Base-by-base conservation (phyloP, 1,284 basidiomycete genomes). In the Flammula alnicola region DNA sequence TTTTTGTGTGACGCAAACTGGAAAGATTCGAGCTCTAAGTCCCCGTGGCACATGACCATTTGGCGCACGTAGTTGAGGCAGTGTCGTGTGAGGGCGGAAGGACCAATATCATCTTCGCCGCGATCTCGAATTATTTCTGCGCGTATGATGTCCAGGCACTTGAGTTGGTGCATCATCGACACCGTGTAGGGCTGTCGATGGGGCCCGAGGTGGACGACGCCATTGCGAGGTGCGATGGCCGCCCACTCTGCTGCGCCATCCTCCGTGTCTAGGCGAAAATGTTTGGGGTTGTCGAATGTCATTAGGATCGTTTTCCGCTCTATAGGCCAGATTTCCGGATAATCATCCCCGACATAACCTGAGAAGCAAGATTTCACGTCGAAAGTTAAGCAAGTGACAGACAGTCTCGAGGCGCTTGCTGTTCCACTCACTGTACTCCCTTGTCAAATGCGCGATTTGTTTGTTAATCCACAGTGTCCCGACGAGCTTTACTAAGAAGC, bases 111-210 rank as follows among this genome's bases (percentile, higher is more conserved):
- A 27, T 36, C 43, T 12, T 22, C 23, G 7, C 39, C 29, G 11
- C 44, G 41, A 14, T 48, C 49, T 17, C 48, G 43, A n/a, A 63
- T 56, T 26, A 60, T 57, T 22, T 61, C 60, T 20, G 47, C 40
- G 35, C 66, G 61, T 30, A 69, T 55, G 39, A 67, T 59, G 44
- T 67, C 58, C 16, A 69, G 49, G 44, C 67, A 67, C 40, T 59
- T 59, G 8, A 69, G 62, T 49, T 69, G 65, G 53, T 69, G 66
- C 32, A 67, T 55, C 59, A 69, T 64, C 4, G 65, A 60, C 20
- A 66, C 55, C 8, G 56, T 63, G 49, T 55, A 66, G 11, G 63
- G 63, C 39, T 60, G 59, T 23, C 51, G 46, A 23, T 62, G 17
- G 10, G 55, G 44, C 8, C 62, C 63, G n/a, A 67, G 58, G 45